Percentiles rank a stretch among this genome's conserved stretches.
Evolutionary conservation across 805 yeast species (phyloP).

Genomic region (Metschnikowia drakensbergensis): DNA sequence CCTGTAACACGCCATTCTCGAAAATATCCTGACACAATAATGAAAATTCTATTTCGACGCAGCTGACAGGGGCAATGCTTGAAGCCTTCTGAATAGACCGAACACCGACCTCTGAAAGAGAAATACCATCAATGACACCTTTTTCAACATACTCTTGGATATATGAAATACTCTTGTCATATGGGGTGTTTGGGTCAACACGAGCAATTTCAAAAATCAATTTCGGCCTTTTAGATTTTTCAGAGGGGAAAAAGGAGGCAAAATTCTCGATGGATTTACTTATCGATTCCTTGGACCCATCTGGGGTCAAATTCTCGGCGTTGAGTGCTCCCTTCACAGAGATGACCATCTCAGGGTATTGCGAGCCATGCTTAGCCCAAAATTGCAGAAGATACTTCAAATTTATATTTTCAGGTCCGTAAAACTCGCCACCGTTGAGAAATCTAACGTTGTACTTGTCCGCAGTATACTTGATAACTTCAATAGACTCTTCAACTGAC

Average conservation of each 20-base stretch:
- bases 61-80: constrained; percentile 52
- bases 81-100: constrained; percentile 58
- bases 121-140: constrained; percentile 66
- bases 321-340: constrained; percentile 66
- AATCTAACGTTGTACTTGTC: constrained; percentile 49
- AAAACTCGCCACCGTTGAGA: constrained; percentile 76
- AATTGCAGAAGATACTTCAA: constrained; percentile 55
- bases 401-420: constrained; percentile 54
- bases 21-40: constrained; percentile 61
- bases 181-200: constrained; percentile 52
- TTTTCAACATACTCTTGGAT: constrained; percentile 56
- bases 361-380: constrained; percentile 54
- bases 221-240: constrained; percentile 29
- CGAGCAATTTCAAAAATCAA: constrained; percentile 66
- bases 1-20: constrained; percentile 58
- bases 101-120: constrained; percentile 70
- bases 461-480: constrained; percentile 40
- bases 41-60: constrained; percentile 78
- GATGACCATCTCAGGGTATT: constrained; percentile 49
- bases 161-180: constrained; percentile 55
- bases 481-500: constrained; percentile 51
- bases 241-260: constrained; percentile 26
- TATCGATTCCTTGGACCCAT: constrained; percentile 47
- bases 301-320: constrained; percentile 39
- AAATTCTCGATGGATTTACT: constrained; percentile 45